Percentiles rank a stretch among this genome's conserved stretches.
Evolutionary conservation across 148 eudicot genomes (phyloP).

Genomic region (Fagopyrum tataricum): DNA sequence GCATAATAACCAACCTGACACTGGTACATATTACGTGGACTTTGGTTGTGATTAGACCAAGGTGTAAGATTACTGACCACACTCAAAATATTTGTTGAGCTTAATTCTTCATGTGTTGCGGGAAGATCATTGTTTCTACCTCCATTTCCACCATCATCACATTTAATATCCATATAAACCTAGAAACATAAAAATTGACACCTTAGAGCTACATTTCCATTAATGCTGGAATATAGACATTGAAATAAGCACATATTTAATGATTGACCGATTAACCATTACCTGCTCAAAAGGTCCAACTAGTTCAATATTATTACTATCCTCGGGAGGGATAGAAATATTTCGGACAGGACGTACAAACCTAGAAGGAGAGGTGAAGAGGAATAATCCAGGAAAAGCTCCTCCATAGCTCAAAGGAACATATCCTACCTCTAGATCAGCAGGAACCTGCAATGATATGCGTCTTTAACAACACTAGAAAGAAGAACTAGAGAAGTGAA

Average conservation of each 20-base stretch:
- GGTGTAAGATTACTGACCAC: constrained; percentile 88
- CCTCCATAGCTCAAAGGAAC: constrained; percentile 90
- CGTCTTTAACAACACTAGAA: neutral
- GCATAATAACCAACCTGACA: constrained; percentile 61
- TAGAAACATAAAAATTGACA: constrained; percentile 13
- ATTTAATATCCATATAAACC: constrained; percentile 90
- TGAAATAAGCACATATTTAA: neutral
- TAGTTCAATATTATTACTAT: constrained; percentile 58
- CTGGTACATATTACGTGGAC: constrained; percentile 99
- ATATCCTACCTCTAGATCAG: constrained; percentile 91
- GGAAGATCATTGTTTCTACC: constrained; percentile 55
- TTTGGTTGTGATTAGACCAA: constrained; percentile 98
- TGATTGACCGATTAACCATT: constrained; percentile 4
- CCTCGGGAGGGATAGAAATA: constrained; percentile 43
- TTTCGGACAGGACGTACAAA: constrained; percentile 80
- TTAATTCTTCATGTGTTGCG: constrained; percentile 95
- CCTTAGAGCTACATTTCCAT: neutral
- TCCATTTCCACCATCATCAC: constrained; percentile 93
- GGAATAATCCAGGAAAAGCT: constrained; percentile 78
- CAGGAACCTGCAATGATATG: constrained; percentile 50
- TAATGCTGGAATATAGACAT: neutral
- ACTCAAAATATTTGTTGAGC: constrained; percentile 87
- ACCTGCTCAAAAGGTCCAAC: constrained; percentile 98
- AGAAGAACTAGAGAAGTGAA: constrained; percentile 2
- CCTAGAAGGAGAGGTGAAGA: constrained; percentile 84